A percentile compares a stretch with the other conserved stretches of the same genome.
Evolutionary conservation across 1,139 yeast species (phyloP).

Genomic region (Debaryomycetaceae sp.): DNA sequence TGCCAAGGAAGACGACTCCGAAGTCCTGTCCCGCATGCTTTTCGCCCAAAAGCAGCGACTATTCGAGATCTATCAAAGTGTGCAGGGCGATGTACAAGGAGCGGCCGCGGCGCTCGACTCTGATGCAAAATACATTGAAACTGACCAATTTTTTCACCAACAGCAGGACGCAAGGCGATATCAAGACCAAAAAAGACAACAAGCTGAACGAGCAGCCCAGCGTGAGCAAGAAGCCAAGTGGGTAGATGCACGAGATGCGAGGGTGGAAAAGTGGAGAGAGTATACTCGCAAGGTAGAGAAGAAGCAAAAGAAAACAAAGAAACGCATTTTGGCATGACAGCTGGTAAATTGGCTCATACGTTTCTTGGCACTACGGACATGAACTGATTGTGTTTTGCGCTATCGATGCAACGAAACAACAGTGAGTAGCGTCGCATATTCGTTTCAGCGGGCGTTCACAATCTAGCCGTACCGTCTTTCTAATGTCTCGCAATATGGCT

Average conservation of each 20-base stretch:
- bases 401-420: too few species aligned
- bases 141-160: conserved; percentile 23
- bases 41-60: conserved; percentile 31
- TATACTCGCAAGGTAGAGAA: conserved; percentile 35
- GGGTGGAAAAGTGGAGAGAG: conserved; percentile 55
- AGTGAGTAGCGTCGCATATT: too few species aligned
- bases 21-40: conserved; percentile 5
- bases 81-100: conserved; percentile 26
- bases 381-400: too few species aligned
- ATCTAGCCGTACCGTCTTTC: too few species aligned
- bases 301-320: conserved; percentile 30
- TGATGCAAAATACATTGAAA: conserved; percentile 20
- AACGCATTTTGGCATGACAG: conserved; percentile 29
- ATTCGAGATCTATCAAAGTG: conserved; percentile 18
- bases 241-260: conserved; percentile 51
- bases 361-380: too few species aligned
- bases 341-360: too few species aligned
- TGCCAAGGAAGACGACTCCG: conserved; percentile 1
- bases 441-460: neutral
- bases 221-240: conserved; percentile 38
- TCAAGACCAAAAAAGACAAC: conserved; percentile 19
- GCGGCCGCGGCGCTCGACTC: conserved; percentile 24
- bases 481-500: too few species aligned
- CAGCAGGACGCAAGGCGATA: conserved; percentile 15
- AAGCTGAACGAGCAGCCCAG: conserved; percentile 26